Evolutionary conservation across 2,329 filamentous ascomycete species (phyloP).

Genomic region (Microdochium paspali): DNA sequence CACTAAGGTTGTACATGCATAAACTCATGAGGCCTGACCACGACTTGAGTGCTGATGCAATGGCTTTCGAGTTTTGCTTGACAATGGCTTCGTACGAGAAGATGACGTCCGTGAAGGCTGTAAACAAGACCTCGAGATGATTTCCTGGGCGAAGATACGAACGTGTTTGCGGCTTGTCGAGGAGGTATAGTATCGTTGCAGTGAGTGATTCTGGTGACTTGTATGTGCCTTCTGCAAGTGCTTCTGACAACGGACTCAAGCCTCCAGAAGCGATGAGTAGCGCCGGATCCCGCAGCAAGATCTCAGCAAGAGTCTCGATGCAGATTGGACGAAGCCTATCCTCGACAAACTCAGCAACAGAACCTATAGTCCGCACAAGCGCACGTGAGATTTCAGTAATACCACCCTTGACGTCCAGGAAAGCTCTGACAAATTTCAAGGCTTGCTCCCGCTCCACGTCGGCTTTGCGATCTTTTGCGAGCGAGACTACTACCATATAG

Average conservation of each 20-base stretch:
- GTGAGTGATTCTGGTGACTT: constrained; percentile 86
- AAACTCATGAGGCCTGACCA: constrained; percentile 89
- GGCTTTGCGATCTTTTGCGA: constrained; percentile 95
- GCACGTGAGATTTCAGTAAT: constrained; percentile 79
- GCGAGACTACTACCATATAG: constrained; percentile 79
- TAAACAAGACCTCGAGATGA: constrained; percentile 82
- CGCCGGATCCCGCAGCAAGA: constrained; percentile 76
- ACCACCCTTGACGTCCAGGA: constrained; percentile 90
- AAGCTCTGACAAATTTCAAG: constrained; percentile 89
- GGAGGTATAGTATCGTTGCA: constrained; percentile 76
- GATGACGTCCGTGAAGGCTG: constrained; percentile 80
- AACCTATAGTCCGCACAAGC: constrained; percentile 80
- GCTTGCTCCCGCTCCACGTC: constrained; percentile 95
- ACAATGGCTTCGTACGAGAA: constrained; percentile 51
- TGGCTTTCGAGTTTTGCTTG: constrained; percentile 85
- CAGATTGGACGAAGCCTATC: constrained; percentile 85
- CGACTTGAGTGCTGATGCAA: constrained; percentile 80
- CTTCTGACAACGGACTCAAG: constrained; percentile 80
- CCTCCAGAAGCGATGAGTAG: constrained; percentile 78
- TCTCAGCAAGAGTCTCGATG: constrained; percentile 84
- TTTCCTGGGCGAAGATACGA: constrained; percentile 80
- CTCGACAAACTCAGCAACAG: constrained; percentile 78
- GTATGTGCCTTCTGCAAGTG: constrained; percentile 82
- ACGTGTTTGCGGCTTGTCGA: constrained; percentile 75
- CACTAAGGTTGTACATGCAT: constrained; percentile 78